Base-by-base conservation (phyloP, 768 basidiomycete genomes). In the Boletales sp. region DNA sequence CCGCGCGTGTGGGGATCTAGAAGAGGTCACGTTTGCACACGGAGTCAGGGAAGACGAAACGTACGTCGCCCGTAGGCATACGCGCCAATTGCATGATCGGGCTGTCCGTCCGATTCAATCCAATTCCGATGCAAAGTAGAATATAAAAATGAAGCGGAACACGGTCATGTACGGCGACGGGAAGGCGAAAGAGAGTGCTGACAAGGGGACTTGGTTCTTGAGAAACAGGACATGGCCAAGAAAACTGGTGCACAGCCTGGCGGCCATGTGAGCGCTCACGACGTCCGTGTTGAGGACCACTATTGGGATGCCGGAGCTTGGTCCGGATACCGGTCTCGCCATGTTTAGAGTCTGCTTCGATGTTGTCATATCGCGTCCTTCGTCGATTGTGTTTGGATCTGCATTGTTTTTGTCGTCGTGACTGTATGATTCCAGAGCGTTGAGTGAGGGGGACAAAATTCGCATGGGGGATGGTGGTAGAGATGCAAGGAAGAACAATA, bases 161-260 rank as follows among this genome's bases (percentile, higher is more conserved):
- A 27, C 24, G 24, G 24, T 27, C 24, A 27, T 27, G 24, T 5
- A 7, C 24, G 6, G 24, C 24, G 24, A 27, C 24, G 7, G 5
- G 24, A 27, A 27, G 24, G 6, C 24, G 15, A 4, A n/a, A 35
- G 2, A 19, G 4, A 15, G 21, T 5, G 77, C 87, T 68, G 59
- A 90, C 87, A 90, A 82, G 1, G 87, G 88, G 0, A 90, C 73
- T 57, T 90, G 88, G 54, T 78, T 84, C 63, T 90, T 91, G 48
- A 90, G 69, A 60, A 87, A 91, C 15, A 90, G 64, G 2, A 89
- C 75, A 60, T 90, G 87, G 0, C 81, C 81, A 0, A 91, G 69
- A 24, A 89, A 65, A 50, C 77, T 79, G 12, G 74, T 72, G 3
- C 86, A 81, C 2, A 91, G 75, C 18, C 76, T 75, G 1, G 84